A percentile compares a stretch with the other conserved stretches of the same genome.
phyloP scores from a whole-genome alignment of 2,329 filamentous ascomycete genomes.

The Ophiostoma tasmaniense region DNA sequence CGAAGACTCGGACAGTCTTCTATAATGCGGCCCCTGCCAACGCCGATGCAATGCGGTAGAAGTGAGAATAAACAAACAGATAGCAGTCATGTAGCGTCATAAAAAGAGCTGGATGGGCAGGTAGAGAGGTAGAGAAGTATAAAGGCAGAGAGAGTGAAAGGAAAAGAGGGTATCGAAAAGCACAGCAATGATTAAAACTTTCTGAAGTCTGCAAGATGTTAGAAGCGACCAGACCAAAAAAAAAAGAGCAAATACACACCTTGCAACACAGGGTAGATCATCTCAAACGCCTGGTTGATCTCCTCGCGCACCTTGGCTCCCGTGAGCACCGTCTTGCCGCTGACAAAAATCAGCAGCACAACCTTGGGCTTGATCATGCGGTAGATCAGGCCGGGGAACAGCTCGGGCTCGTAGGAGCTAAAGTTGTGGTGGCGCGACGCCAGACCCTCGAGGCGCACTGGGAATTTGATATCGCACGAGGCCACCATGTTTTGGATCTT shows the following conservation, averaged over 20 bases:
- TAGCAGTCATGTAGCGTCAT: not conserved
- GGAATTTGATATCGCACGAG: slow-evolving; percentile 98
- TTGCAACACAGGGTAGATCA: slow-evolving; percentile 93
- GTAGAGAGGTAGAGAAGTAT: no score
- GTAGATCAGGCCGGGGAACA: slow-evolving; percentile 99
- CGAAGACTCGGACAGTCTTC: not conserved
- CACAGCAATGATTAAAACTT: slow-evolving; percentile 38
- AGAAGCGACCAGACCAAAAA: slow-evolving; percentile 14
- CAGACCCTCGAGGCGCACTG: slow-evolving; percentile 90
- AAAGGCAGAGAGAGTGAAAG: not conserved
- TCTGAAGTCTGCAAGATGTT: slow-evolving; percentile 42
- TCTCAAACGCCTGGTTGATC: slow-evolving; percentile 93
- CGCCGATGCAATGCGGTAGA: not conserved
- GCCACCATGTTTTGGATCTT: slow-evolving; percentile 99
- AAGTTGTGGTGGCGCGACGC: slow-evolving; percentile 98
- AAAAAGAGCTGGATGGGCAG: no score
- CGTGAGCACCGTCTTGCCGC: slow-evolving; percentile 94
- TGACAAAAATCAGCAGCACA: slow-evolving; percentile 94
- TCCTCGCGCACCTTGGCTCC: slow-evolving; percentile 97
- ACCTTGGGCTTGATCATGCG: slow-evolving; percentile 99
- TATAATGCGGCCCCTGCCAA: not conserved
- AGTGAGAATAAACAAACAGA: not conserved
- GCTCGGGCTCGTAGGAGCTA: slow-evolving; percentile 95
- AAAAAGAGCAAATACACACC: slow-evolving; percentile 38
- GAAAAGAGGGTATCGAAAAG: not conserved